Evolutionary conservation across 2,329 filamentous ascomycete genomes (phyloP).

Genomic region (Sclerotinia nivalis): DNA sequence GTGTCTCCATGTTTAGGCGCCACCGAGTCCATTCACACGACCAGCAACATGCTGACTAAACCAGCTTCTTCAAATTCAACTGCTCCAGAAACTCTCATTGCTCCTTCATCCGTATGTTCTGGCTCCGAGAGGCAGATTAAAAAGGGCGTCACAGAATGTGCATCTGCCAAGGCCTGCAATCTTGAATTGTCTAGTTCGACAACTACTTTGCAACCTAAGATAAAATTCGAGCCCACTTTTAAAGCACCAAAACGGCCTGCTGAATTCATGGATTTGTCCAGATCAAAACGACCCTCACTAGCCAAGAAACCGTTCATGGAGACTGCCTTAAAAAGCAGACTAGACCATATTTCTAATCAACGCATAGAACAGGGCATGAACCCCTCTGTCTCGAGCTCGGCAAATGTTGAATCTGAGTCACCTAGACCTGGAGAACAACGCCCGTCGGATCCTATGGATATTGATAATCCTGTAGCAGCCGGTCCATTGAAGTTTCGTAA

Average conservation of each 20-base stretch:
- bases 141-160: neutral
- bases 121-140: rapidly evolving
- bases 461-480: neutral
- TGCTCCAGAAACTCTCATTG: neutral
- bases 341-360: neutral
- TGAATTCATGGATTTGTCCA: neutral
- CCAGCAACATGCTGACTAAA: neutral
- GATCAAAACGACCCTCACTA: neutral
- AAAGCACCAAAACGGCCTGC: neutral
- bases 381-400: neutral
- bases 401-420: neutral
- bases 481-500: no score
- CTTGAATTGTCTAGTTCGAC: no score
- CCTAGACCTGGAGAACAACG: neutral
- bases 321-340: no score
- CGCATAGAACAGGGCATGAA: neutral
- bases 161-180: neutral
- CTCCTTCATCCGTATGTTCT: neutral
- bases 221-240: neutral
- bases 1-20: no score
- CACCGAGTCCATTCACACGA: no score
- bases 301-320: neutral
- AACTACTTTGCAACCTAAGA: no score
- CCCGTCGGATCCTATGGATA: neutral
- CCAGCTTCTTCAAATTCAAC: no score